These are phyloP conservation scores for Nidularia sp. DNA, from an alignment of 768 basidiomycete species.

Conservation along the genomic window DNA sequence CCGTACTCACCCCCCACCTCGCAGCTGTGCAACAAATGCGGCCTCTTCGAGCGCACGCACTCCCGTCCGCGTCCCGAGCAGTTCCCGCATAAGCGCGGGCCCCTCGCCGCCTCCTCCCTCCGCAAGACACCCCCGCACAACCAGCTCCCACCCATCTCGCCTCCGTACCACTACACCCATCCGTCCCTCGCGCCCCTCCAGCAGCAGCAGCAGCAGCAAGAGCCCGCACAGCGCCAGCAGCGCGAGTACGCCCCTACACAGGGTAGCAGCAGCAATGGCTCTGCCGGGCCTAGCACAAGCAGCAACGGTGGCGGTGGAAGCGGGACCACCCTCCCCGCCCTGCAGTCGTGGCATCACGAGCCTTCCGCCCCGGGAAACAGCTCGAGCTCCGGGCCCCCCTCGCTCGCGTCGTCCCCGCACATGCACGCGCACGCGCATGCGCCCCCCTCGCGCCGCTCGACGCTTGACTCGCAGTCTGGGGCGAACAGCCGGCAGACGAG, in stretches of 20 bases:
- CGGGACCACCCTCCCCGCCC: slow-evolving; percentile 36
- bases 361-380: slow-evolving; percentile 13
- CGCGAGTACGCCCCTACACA: too few relatives aligned
- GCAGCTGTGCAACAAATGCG: slow-evolving; percentile 68
- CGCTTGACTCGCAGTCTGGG: too few relatives aligned
- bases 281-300: slow-evolving; percentile 1
- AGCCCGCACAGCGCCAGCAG: too few relatives aligned
- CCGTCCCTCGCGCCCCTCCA: slow-evolving; percentile 44
- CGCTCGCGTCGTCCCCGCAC: too few relatives aligned
- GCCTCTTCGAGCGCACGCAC: slow-evolving; percentile 78
- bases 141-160: slow-evolving; percentile 42
- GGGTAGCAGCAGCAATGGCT: too few relatives aligned
- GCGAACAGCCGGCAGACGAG: too few relatives aligned
- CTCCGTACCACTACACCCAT: slow-evolving; percentile 48
- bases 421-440: too few relatives aligned
- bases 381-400: too few relatives aligned
- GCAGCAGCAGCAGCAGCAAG: slow-evolving; percentile 5
- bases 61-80: slow-evolving; percentile 76
- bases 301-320: slow-evolving; percentile 3
- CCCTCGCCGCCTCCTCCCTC: slow-evolving; percentile 49
- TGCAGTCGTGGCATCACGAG: slow-evolving; percentile 40
- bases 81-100: slow-evolving; percentile 77
- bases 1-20: background rate
- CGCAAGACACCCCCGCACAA: slow-evolving; percentile 43
- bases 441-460: too few relatives aligned